Evolutionary conservation across 768 basidiomycete species (phyloP).

Genomic region (Jaapia argillacea): DNA sequence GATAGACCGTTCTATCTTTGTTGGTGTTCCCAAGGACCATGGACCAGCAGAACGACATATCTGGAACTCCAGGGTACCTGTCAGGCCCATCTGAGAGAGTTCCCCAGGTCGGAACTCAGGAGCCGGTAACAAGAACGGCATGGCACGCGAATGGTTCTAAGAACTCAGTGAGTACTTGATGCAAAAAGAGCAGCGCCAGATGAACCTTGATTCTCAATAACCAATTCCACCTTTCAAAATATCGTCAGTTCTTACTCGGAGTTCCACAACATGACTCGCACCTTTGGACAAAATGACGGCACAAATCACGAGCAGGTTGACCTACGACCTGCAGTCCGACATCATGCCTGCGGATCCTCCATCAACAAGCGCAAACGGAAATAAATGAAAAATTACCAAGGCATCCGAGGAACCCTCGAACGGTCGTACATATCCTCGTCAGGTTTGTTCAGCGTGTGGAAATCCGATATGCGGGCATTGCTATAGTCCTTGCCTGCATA

Average conservation of each 20-base stretch:
- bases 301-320: conserved; percentile 89
- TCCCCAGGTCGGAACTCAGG: conserved; percentile 85
- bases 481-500: conserved; percentile 84
- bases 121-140: conserved; percentile 92
- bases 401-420: conserved; percentile 84
- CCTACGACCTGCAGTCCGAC: conserved; percentile 94
- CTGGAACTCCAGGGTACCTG: conserved; percentile 95
- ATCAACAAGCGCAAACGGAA: not conserved
- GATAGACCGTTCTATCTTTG: conserved; percentile 81
- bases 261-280: not conserved
- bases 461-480: conserved; percentile 83
- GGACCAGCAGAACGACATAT: conserved; percentile 92
- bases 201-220: conserved; percentile 83
- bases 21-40: conserved; percentile 91
- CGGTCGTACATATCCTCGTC: conserved; percentile 96
- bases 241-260: not conserved
- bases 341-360: conserved; percentile 65
- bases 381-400: conserved; percentile 52
- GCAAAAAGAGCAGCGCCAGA: not conserved
- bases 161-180: not conserved
- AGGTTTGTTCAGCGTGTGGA: conserved; percentile 78
- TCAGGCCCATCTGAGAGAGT: conserved; percentile 68
- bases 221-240: conserved; percentile 72
- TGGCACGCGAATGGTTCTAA: conserved; percentile 82
- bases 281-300: conserved; percentile 92